phyloP scores from a whole-genome alignment of 2,329 filamentous ascomycete species.

The Arthroderma sp. region DNA sequence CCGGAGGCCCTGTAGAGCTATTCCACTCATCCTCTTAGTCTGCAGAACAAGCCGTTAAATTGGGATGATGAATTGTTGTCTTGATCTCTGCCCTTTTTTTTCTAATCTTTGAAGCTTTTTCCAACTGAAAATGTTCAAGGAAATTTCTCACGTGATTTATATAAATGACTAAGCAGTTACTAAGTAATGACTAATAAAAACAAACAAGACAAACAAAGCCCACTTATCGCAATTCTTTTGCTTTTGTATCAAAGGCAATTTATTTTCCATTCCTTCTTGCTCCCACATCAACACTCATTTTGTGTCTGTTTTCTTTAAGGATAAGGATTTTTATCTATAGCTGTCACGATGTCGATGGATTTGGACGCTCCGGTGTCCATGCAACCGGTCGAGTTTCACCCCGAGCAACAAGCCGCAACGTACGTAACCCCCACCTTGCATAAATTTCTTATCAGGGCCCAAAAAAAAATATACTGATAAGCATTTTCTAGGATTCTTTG shows the following conservation, averaged over 20 bases:
- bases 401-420: slow-evolving; percentile 42
- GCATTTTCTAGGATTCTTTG: slow-evolving; percentile 63
- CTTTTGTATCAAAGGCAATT: neutral
- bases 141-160: neutral
- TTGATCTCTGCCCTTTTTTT: neutral
- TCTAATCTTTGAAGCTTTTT: neutral
- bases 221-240: neutral
- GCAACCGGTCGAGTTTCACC: slow-evolving; percentile 24
- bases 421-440: slow-evolving; percentile 23
- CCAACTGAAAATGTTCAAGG: neutral
- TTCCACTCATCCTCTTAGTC: slow-evolving; percentile 21
- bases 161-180: neutral
- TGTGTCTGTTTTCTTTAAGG: neutral
- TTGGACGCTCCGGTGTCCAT: slow-evolving; percentile 45
- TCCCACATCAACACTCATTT: neutral
- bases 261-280: neutral
- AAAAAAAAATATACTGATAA: slow-evolving; percentile 12
- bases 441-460: slow-evolving; percentile 10
- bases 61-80: neutral
- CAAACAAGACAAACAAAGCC: slow-evolving; percentile 13
- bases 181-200: slow-evolving; percentile 5
- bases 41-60: neutral
- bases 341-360: slow-evolving; percentile 46
- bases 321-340: neutral
- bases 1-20: slow-evolving; percentile 22